Conservation (phyloP, 768 basidiomycete species). For the Russula sp. region DNA sequence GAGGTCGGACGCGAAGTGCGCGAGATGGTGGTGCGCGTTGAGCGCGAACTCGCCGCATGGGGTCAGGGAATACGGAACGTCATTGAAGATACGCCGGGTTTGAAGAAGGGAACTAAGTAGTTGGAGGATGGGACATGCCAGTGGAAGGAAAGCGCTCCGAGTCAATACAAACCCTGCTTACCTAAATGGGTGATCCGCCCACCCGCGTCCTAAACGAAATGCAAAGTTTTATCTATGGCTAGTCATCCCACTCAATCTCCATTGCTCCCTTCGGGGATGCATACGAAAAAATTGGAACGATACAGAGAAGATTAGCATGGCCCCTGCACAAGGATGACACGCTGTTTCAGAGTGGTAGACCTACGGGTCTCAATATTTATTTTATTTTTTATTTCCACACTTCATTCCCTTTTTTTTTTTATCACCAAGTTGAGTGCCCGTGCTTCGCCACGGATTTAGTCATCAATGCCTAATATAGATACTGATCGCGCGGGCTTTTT, state of each 20-base stretch:
- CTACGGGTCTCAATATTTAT: constrained; percentile 41
- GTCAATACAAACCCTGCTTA: no score
- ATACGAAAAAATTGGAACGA: constrained; percentile 99
- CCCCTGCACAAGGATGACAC: constrained; percentile 99
- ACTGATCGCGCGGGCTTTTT: no score
- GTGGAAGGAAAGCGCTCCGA: no score
- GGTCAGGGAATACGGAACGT: constrained; percentile 53
- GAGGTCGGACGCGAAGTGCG: constrained; percentile 59
- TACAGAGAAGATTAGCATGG: constrained; percentile 99
- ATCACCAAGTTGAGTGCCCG: no score
- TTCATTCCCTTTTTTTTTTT: no score
- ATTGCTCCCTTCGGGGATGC: constrained; percentile 74
- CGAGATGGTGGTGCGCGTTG: constrained; percentile 51
- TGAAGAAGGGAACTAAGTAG: constrained; percentile 4
- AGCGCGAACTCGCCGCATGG: constrained; percentile 73
- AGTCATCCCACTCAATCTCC: not conserved
- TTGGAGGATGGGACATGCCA: not conserved
- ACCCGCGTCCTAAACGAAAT: constrained; percentile 14
- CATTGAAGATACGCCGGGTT: constrained; percentile 37
- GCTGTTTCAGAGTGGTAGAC: constrained; percentile 89
- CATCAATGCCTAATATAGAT: no score
- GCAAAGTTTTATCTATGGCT: not conserved
- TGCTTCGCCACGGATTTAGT: no score
- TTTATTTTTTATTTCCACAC: constrained; percentile 4
- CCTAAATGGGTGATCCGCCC: no score